Conservation (phyloP, 768 basidiomycete species). For the Tephrocybe sp. region DNA sequence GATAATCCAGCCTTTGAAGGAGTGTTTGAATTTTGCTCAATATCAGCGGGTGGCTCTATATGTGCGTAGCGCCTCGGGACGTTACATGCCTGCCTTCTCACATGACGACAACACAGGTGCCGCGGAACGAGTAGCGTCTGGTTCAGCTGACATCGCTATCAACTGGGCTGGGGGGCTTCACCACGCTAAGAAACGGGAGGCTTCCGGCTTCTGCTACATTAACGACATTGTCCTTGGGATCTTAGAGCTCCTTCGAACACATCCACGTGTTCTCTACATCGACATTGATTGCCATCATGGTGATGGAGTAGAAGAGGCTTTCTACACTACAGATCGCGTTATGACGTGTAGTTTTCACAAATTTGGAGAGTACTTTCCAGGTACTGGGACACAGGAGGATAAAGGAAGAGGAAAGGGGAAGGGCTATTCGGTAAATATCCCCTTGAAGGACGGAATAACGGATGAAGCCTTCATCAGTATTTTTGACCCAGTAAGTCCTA, state of each 20-base stretch:
- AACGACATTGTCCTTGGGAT: constrained; percentile 97
- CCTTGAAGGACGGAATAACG: constrained; percentile 90
- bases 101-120: constrained; percentile 55
- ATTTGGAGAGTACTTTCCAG: constrained; percentile 94
- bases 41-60: constrained; percentile 94
- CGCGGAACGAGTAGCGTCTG: constrained; percentile 76
- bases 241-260: constrained; percentile 84
- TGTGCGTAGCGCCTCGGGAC: constrained; percentile 44
- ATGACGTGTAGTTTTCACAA: constrained; percentile 98
- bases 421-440: constrained; percentile 91
- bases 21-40: constrained; percentile 94
- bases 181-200: constrained; percentile 99
- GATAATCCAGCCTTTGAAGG: constrained; percentile 98
- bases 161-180: constrained; percentile 99
- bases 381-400: constrained; percentile 84
- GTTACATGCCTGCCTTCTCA: not conserved
- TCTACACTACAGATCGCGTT: constrained; percentile 95
- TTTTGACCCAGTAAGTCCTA: constrained; percentile 81
- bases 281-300: constrained; percentile 99
- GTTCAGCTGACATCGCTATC: constrained; percentile 88
- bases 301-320: constrained; percentile 98
- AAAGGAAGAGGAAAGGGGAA: constrained; percentile 81
- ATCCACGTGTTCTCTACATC: constrained; percentile 90
- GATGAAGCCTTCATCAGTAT: constrained; percentile 85
- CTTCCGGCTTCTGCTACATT: constrained; percentile 98